Evolutionary conservation across 202 grass and related monocot species (phyloP), one percentile per base, ranked within the genome.

Genomic region (Bolboschoenoplectus hybrid): DNA sequence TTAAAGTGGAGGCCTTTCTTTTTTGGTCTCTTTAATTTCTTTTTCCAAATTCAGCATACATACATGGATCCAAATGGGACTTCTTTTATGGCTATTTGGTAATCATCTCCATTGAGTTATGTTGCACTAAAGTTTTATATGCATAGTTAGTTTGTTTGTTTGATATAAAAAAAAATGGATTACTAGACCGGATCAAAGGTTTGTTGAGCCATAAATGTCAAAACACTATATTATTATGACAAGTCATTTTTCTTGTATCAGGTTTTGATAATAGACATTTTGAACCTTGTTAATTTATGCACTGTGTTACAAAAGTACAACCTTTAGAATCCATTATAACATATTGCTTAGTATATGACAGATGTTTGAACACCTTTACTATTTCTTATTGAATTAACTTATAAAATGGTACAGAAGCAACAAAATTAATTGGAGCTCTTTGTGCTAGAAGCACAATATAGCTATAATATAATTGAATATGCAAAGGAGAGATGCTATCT

Each of bases 1-100:
- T 4, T 46, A 46, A 10, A 60, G 7, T 17, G 16, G 78, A 38
- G 55, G 8, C 4, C 38, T 44, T 60, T 80, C 5, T 13, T 34
- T 45, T 71, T 71, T 7, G 40, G 40, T 5, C 14, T 3, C 72
- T 10, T 46, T 26, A 26, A 26, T 63, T 61, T 40, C 46, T 16
- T 20, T 80, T 80, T 60, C 75, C 75, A 51, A 60, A 80, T 79
- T 53, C 26, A 79, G 50, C n/a, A 46, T 69, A 6, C 7, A 11
- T 51, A 60, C 49, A 56, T 56, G 16, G 44, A 56, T 61, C 2
- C 1, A 61, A 81, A 81, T 40, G 14, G 5, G 3, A 10, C 8
- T 63, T 81, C 45, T 49, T 38, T 81, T 45, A 63, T n/a, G 35
- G 52, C 47, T 17, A 39, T 6, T 26, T 10, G 76, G 10, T 80